A percentile compares a stretch with the other conserved stretches of the same genome.
Conservation (phyloP, 108 stramenopile species). For the Skeletonema tropicum region DNA sequence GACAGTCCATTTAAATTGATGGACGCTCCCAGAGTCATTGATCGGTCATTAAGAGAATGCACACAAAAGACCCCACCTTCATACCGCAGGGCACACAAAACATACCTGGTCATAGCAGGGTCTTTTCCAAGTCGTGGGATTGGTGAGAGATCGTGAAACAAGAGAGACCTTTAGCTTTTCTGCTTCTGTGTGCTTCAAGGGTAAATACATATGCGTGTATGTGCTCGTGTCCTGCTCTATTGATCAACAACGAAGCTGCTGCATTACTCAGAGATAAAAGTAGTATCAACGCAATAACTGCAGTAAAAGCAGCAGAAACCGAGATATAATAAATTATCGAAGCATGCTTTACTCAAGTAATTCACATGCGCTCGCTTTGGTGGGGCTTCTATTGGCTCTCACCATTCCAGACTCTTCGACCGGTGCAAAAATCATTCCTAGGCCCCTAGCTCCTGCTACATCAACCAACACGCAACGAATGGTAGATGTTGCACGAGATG, state of each 20-base stretch:
- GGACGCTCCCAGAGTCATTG: no score
- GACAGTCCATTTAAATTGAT: neutral
- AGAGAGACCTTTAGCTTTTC: no score
- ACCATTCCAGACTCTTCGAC: neutral
- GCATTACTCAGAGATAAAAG: neutral
- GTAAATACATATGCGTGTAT: no score
- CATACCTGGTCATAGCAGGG: neutral
- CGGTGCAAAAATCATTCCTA: constrained; percentile 1
- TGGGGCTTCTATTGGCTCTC: neutral
- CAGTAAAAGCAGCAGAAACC: neutral
- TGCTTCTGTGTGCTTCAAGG: no score
- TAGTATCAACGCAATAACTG: neutral
- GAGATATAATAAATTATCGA: neutral
- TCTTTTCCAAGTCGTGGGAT: no score
- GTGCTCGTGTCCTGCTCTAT: no score
- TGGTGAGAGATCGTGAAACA: no score
- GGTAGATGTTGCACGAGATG: constrained; percentile 7
- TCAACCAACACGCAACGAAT: neutral
- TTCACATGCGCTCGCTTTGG: neutral
- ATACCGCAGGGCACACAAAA: no score
- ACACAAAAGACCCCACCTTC: no score
- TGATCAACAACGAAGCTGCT: no score
- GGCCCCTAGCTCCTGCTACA: neutral
- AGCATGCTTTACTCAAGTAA: neutral
- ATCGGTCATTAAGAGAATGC: no score